Conservation (phyloP, 78 protist genomes). For the Chrysochromulina tobinii region DNA sequence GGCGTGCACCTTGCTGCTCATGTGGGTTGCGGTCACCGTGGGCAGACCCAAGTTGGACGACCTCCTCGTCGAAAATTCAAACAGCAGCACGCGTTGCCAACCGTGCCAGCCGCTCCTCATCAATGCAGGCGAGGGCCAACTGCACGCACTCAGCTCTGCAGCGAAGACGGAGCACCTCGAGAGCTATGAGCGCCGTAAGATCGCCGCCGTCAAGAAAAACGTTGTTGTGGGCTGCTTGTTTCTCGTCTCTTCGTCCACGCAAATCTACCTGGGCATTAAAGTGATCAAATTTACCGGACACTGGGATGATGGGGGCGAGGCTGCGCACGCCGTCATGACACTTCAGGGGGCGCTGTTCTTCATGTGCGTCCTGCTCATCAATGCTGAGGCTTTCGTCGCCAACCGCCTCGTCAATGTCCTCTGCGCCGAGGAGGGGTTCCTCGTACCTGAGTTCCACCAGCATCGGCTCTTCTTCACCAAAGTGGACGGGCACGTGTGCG, state of each 20-base stretch:
- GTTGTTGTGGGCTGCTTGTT: not conserved
- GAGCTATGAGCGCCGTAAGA: too few relatives aligned
- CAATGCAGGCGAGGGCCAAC: too few relatives aligned
- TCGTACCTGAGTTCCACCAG: slow-evolving; percentile 25
- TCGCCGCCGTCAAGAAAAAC: not conserved
- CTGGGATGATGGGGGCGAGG: not conserved
- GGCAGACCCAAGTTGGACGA: too few relatives aligned
- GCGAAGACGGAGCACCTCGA: not conserved
- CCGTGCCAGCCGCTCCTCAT: too few relatives aligned
- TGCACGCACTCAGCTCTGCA: too few relatives aligned
- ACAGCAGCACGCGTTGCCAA: too few relatives aligned
- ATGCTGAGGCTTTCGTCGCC: not conserved
- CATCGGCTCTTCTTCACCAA: not conserved
- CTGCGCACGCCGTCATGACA: not conserved
- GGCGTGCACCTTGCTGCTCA: too few relatives aligned
- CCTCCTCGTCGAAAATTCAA: too few relatives aligned
- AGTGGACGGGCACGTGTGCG: not conserved
- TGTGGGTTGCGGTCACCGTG: too few relatives aligned
- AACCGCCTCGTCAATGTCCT: not conserved
- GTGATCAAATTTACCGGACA: not conserved
- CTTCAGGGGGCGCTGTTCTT: not conserved
- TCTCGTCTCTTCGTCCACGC: not conserved
- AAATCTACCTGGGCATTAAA: not conserved
- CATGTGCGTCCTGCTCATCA: not conserved
- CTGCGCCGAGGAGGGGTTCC: not conserved